These are phyloP conservation scores for Hypericum androsaemum DNA, from an alignment of 345 rosid genomes.

Conservation along the genomic window DNA sequence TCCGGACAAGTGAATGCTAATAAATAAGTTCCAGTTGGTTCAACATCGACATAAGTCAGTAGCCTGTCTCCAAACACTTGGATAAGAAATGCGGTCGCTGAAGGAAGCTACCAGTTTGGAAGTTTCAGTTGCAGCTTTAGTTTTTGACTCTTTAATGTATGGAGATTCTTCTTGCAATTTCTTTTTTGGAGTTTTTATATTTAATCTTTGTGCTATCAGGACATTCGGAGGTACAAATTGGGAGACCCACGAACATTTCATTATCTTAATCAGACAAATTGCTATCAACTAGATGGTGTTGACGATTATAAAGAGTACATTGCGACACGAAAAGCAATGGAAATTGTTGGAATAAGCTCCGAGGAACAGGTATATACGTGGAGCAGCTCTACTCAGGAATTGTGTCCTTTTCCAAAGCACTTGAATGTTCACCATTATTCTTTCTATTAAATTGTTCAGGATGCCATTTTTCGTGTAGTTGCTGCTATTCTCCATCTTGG, in stretches of 20 bases:
- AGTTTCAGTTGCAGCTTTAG: too few relatives aligned
- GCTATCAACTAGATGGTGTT: neutral
- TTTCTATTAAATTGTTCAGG: conserved; percentile 10
- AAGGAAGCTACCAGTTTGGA: too few relatives aligned
- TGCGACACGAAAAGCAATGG: neutral
- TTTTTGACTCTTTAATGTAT: neutral
- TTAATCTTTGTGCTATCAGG: neutral
- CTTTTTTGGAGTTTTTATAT: neutral
- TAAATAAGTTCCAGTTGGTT: too few relatives aligned
- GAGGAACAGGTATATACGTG: conserved; percentile 4
- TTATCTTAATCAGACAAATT: conserved; percentile 4
- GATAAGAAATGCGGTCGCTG: too few relatives aligned
- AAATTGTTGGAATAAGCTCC: neutral
- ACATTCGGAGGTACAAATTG: conserved; percentile 2
- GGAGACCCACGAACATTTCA: neutral
- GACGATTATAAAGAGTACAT: neutral
- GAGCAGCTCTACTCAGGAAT: too few relatives aligned
- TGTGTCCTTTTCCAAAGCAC: too few relatives aligned
- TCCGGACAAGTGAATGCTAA: too few relatives aligned
- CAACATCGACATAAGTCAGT: too few relatives aligned
- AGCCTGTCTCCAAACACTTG: too few relatives aligned
- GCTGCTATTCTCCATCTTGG: conserved; percentile 1
- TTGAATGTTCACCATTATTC: neutral
- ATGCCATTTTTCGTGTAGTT: conserved; percentile 5
- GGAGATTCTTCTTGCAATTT: neutral